A percentile compares a stretch with the other conserved stretches of the same genome.
Conservation (phyloP, 257 asterid genomes). For the Eustoma russellianum region DNA sequence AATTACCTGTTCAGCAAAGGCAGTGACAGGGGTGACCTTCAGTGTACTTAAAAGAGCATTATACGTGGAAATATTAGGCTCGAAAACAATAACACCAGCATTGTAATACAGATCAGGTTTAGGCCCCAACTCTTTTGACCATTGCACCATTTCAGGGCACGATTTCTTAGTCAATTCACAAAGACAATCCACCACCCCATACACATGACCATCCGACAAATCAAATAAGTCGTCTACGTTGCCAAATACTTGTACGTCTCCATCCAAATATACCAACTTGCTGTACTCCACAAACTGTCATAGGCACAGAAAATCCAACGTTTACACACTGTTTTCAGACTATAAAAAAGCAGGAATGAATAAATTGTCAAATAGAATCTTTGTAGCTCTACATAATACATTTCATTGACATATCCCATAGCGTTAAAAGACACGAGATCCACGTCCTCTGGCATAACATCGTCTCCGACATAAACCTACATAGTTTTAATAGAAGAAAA, state of each 20-base stretch:
- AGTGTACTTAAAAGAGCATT: constrained; percentile 10
- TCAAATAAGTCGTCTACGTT: constrained; percentile 19
- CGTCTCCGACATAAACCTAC: no score
- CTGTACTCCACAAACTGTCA: constrained; percentile 8
- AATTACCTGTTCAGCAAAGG: constrained; percentile 22
- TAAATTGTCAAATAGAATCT: no score
- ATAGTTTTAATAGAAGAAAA: no score
- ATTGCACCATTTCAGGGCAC: constrained; percentile 8
- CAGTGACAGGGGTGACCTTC: constrained; percentile 17
- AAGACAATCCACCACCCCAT: constrained; percentile 15
- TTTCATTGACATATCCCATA: no score
- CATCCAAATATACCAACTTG: constrained; percentile 20
- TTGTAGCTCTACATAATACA: no score
- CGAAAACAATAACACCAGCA: constrained; percentile 22
- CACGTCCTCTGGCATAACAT: no score
- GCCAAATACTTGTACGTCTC: constrained; percentile 21
- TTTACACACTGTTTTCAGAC: no score
- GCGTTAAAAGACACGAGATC: no score
- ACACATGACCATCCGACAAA: constrained; percentile 8
- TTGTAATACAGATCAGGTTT: constrained; percentile 15
- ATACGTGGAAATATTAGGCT: constrained; percentile 15
- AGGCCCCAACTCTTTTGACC: constrained; percentile 20
- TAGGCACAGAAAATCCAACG: no score
- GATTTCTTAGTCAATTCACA: constrained; percentile 7
- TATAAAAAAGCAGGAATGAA: no score